Evolutionary conservation across 1,284 basidiomycete species (phyloP).

Genomic region (Polyporus tsugae): DNA sequence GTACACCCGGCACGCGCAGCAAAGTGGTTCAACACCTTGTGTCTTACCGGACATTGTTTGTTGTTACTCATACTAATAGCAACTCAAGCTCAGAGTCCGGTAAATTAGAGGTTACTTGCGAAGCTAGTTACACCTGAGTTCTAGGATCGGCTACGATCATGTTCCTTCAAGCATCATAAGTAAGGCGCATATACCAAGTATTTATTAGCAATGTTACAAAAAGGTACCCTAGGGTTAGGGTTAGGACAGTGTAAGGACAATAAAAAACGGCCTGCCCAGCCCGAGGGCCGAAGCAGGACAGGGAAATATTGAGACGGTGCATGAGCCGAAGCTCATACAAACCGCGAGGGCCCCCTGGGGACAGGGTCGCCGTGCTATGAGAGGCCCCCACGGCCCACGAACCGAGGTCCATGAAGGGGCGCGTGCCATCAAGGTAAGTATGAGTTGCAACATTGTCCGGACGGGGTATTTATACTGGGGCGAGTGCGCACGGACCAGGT

Average conservation of each 20-base stretch:
- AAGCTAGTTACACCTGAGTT: too few species aligned
- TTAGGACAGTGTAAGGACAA: conserved; percentile 36
- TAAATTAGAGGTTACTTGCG: too few species aligned
- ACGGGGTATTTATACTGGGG: conserved; percentile 34
- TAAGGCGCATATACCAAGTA: too few species aligned
- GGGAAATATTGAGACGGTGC: conserved; percentile 79
- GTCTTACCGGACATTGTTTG: too few species aligned
- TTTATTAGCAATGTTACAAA: neutral
- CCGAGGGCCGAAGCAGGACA: conserved; percentile 62
- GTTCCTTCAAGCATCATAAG: neutral
- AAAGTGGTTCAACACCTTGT: too few species aligned
- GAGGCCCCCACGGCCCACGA: conserved; percentile 54
- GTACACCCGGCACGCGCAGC: too few species aligned
- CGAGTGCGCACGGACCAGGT: conserved; percentile 42
- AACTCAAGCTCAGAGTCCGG: too few species aligned
- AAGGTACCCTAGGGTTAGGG: conserved; percentile 38
- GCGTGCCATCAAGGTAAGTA: conserved; percentile 52
- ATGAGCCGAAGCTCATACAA: conserved; percentile 74
- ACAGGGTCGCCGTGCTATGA: conserved; percentile 80
- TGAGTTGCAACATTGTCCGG: conserved; percentile 37
- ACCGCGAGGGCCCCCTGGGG: conserved; percentile 54
- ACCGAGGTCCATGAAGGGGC: conserved; percentile 50
- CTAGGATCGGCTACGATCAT: too few species aligned
- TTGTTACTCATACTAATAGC: too few species aligned
- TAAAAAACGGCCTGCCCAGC: conserved; percentile 46